Evolutionary conservation across 2,329 filamentous ascomycete genomes (phyloP).

Genomic region (Aureobasidium leucospermi): DNA sequence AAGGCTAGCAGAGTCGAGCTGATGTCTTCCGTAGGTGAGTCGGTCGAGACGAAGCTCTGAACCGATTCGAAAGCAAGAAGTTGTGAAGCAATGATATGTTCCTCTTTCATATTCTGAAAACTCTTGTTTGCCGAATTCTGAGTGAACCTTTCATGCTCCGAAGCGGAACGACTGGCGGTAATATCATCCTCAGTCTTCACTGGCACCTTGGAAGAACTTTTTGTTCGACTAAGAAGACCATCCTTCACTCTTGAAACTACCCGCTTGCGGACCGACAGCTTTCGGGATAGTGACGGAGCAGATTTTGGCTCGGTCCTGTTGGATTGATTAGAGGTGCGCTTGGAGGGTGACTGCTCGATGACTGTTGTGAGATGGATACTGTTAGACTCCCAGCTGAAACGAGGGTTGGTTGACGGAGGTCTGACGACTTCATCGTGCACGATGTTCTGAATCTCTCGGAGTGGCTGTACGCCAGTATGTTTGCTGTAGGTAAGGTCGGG

Average conservation of each 20-base stretch:
- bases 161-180: neutral
- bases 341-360: neutral
- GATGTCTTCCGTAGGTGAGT: neutral
- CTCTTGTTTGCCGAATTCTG: neutral
- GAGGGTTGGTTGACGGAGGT: neutral
- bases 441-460: neutral
- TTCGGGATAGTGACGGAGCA: conserved; percentile 19
- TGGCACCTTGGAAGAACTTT: conserved; percentile 18
- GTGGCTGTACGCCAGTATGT: neutral
- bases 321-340: neutral
- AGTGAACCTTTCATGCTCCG: neutral
- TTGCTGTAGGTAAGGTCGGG: neutral
- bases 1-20: neutral
- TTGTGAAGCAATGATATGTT: neutral
- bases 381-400: conserved; percentile 1
- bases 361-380: neutral
- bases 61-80: neutral
- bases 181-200: conserved; percentile 7
- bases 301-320: neutral
- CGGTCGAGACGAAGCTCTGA: neutral
- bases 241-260: conserved; percentile 29
- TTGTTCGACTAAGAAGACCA: conserved; percentile 24
- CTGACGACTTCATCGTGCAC: neutral
- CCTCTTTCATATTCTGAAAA: neutral
- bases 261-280: conserved; percentile 28